phyloP scores from a whole-genome alignment of 805 yeast genomes.

The Nakazawaea laoshanensis region DNA sequence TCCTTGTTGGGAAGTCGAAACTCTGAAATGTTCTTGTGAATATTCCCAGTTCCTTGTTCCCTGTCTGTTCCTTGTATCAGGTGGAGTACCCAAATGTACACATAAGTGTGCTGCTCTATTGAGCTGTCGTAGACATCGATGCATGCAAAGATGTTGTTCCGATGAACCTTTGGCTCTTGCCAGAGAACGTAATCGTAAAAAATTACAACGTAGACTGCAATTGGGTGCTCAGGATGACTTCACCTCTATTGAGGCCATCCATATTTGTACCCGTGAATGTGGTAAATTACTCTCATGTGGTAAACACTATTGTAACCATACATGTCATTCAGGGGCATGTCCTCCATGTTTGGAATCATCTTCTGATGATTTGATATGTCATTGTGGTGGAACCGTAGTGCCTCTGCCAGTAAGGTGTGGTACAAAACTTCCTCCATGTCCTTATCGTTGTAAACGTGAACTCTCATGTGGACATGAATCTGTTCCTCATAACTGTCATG shows the following conservation, averaged over 20 bases:
- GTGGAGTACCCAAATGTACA: slow-evolving; percentile 50
- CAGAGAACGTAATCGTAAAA: slow-evolving; percentile 43
- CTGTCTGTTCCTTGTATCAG: slow-evolving; percentile 47
- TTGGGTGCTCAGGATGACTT: slow-evolving; percentile 30
- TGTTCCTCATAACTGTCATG: slow-evolving; percentile 71
- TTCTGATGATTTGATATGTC: slow-evolving; percentile 70
- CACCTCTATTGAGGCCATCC: slow-evolving; percentile 60
- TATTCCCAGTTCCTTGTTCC: slow-evolving; percentile 50
- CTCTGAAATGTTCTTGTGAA: slow-evolving; percentile 56
- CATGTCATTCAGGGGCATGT: slow-evolving; percentile 78
- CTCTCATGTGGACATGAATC: slow-evolving; percentile 62
- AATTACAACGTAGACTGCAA: slow-evolving; percentile 36
- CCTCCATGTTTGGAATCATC: slow-evolving; percentile 73
- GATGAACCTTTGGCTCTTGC: slow-evolving; percentile 53
- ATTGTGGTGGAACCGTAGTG: slow-evolving; percentile 72
- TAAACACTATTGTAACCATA: slow-evolving; percentile 54
- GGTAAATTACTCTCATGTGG: slow-evolving; percentile 56
- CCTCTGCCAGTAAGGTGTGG: slow-evolving; percentile 87
- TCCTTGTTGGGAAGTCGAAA: slow-evolving; percentile 49
- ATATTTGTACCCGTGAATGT: slow-evolving; percentile 65
- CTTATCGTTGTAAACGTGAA: slow-evolving; percentile 51
- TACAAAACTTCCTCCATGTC: slow-evolving; percentile 54
- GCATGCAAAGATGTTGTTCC: slow-evolving; percentile 60
- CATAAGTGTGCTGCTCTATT: slow-evolving; percentile 67
- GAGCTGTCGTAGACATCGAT: slow-evolving; percentile 77